Evolutionary conservation across 192 early-diverging fungal genomes (phyloP).

Genomic region (Coemansia biformis): DNA sequence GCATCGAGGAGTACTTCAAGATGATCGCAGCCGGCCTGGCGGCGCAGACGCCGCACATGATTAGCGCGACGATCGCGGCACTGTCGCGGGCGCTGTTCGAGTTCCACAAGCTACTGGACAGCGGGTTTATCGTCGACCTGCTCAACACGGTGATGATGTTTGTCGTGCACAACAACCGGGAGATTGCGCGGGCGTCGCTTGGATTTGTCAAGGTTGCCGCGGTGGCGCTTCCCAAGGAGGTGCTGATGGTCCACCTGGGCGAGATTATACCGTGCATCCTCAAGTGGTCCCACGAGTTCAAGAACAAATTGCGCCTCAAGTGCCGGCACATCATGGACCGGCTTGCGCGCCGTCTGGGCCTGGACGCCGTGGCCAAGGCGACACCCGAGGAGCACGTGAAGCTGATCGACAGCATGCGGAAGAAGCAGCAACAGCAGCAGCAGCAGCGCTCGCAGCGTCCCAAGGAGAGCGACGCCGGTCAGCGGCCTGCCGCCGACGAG

Average conservation of each 20-base stretch:
- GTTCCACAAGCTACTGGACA: constrained; percentile 69
- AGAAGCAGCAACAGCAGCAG: constrained; percentile 76
- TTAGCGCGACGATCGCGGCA: constrained; percentile 80
- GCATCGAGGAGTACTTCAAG: constrained; percentile 76
- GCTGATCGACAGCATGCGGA: constrained; percentile 87
- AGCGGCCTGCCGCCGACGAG: constrained; percentile 32
- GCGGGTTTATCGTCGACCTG: constrained; percentile 64
- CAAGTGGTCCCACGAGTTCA: constrained; percentile 80
- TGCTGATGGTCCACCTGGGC: constrained; percentile 65
- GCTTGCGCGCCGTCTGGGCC: constrained; percentile 73
- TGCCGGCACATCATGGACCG: constrained; percentile 91
- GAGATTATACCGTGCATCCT: constrained; percentile 71
- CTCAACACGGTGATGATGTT: constrained; percentile 75
- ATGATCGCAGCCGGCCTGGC: constrained; percentile 95
- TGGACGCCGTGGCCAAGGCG: constrained; percentile 69
- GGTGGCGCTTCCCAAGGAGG: constrained; percentile 66
- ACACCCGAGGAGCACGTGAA: constrained; percentile 85
- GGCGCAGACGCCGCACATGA: constrained; percentile 86
- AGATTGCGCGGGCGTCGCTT: constrained; percentile 85
- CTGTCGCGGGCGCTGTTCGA: constrained; percentile 88
- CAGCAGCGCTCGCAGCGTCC: constrained; percentile 75
- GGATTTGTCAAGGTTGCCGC: constrained; percentile 92
- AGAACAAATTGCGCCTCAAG: constrained; percentile 83
- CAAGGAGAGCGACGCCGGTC: constrained; percentile 32
- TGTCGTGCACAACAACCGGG: constrained; percentile 74